phyloP scores from a whole-genome alignment of 108 stramenopile species.

The Asterionellopsis glacialis region DNA sequence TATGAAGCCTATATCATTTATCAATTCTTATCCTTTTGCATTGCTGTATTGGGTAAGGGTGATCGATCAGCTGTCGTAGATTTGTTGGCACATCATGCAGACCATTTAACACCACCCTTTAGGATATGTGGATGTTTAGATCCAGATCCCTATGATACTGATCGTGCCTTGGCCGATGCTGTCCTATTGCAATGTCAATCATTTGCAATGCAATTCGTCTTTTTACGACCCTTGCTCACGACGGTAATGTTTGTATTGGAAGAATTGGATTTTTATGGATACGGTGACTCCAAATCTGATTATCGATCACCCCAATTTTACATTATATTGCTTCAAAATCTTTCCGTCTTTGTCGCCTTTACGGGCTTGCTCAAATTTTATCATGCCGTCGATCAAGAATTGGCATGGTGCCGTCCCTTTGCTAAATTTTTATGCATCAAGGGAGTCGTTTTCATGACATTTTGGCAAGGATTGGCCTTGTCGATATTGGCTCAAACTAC shows the following conservation, averaged over 20 bases:
- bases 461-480: constrained; percentile 88
- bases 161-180: constrained; percentile 65
- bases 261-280: constrained; percentile 68
- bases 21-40: constrained; percentile 83
- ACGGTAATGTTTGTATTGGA: constrained; percentile 58
- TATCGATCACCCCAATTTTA: constrained; percentile 78
- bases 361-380: constrained; percentile 89
- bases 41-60: constrained; percentile 84
- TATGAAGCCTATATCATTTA: constrained; percentile 93
- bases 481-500: constrained; percentile 63
- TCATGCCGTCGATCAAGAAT: constrained; percentile 83
- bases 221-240: constrained; percentile 73
- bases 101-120: constrained; percentile 66
- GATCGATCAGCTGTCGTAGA: constrained; percentile 72
- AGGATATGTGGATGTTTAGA: constrained; percentile 42
- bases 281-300: constrained; percentile 44
- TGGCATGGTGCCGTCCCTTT: constrained; percentile 68
- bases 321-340: constrained; percentile 68
- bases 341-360: constrained; percentile 86
- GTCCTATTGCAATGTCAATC: constrained; percentile 83
- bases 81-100: constrained; percentile 49
- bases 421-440: constrained; percentile 47
- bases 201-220: constrained; percentile 91
- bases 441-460: constrained; percentile 88
- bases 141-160: constrained; percentile 33